Base-by-base conservation (phyloP, 805 yeast genomes). In the Pichia californica region DNA sequence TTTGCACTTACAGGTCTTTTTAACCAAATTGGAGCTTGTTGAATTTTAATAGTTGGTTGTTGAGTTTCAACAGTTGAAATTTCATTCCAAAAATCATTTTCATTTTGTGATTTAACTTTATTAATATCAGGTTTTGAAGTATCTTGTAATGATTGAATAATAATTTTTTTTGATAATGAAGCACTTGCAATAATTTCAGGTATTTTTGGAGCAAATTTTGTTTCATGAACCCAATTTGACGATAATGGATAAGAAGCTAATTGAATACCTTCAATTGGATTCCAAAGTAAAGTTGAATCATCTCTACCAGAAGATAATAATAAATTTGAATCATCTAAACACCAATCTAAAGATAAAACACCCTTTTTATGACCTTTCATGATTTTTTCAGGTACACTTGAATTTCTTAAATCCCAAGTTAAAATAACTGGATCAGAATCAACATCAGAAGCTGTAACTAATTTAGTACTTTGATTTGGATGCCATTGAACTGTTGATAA, bases 391-490 rank as follows among this genome's bases (percentile, higher is more conserved):
- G 99, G 99, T n/a, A 83, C 87, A 56, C 84, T 83, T 25, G 96
- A 80, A 61, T 93, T 91, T 64, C 97, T 79, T 59, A 93, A 73
- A 68, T 93, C 97, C 99, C 99, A 93, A 14, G 91, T 71, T 51
- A 88, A 67, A 43, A 93, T 79, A 27, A 84, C 74, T 11, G 99
- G 95, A 40, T 78, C 77, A 18, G 73, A 69, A 62, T 89, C 97
- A 45, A 79, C 76, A 47, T 83, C 88, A 25, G 93, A 81, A 23
- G 95, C 96, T 21, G 98, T 91, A 23, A 85, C 79, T 46, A 93
- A 75, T 59, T 79, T 83, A 14, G 98, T 91, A 46, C 91, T 79
- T 65, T 81, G 82, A 35, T 74, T 67, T 44, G 99, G 99, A 63
- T 93, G 97, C 99, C 99, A 93, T 46, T 83, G 88, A 13, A 93